phyloP scores from a whole-genome alignment of 176 grass and related monocot genomes.

The Phoenix roebelenii region DNA sequence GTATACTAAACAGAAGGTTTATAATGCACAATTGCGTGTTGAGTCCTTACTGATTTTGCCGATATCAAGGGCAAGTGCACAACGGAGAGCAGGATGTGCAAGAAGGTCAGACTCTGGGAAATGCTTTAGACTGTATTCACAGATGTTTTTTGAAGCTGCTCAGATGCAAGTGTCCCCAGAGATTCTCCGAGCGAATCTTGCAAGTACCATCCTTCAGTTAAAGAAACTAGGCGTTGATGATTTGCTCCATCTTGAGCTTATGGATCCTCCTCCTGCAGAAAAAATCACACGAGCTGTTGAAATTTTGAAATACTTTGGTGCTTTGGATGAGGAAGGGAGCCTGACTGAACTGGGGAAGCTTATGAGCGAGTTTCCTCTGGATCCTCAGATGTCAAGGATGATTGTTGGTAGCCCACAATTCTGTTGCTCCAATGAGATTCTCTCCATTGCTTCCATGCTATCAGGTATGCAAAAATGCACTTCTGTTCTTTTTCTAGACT shows the following conservation, averaged over 20 bases:
- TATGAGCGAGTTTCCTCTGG: slow-evolving; percentile 22
- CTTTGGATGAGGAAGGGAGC: slow-evolving; percentile 16
- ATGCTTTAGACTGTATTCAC: slow-evolving; percentile 21
- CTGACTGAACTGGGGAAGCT: slow-evolving; percentile 8
- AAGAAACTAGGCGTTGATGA: slow-evolving; percentile 12
- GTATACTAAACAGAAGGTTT: slow-evolving; percentile 15
- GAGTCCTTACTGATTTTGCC: slow-evolving; percentile 18
- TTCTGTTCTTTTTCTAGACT: background rate
- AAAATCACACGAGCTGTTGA: background rate
- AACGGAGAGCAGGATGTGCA: slow-evolving; percentile 18
- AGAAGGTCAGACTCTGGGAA: slow-evolving; percentile 9
- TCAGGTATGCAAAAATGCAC: slow-evolving; percentile 4
- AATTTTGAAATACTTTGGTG: slow-evolving; percentile 17
- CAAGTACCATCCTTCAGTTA: slow-evolving; percentile 11
- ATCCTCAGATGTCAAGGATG: slow-evolving; percentile 21
- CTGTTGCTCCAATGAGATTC: slow-evolving; percentile 15
- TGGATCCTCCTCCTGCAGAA: slow-evolving; percentile 22
- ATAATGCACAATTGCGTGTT: slow-evolving; percentile 11
- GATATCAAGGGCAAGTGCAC: slow-evolving; percentile 15
- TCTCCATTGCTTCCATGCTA: slow-evolving; percentile 24
- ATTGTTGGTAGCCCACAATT: slow-evolving; percentile 12
- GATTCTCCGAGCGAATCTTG: slow-evolving; percentile 22
- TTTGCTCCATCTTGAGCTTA: slow-evolving; percentile 9
- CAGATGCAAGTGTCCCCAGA: slow-evolving; percentile 2
- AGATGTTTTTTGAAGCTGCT: background rate